Conservation (phyloP, 169 alveolate species). For the Amoebophrya sp. region DNA sequence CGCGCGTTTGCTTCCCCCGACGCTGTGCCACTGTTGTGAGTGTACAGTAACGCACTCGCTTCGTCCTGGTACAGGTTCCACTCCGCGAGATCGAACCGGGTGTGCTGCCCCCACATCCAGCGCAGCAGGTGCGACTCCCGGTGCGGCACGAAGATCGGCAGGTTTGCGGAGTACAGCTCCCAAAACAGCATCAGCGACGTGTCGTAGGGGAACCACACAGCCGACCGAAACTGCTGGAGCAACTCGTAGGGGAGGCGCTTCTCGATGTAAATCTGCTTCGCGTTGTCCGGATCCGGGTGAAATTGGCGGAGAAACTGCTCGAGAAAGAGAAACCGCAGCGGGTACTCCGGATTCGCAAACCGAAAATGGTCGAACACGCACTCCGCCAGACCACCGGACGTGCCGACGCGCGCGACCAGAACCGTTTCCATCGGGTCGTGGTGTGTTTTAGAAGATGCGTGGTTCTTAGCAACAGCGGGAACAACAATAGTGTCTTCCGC, state of each 20-base stretch:
- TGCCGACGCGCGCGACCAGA: background rate
- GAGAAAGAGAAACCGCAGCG: background rate
- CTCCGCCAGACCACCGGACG: background rate
- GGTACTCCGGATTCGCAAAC: background rate
- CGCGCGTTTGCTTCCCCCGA: too few relatives aligned
- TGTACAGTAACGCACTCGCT: too few relatives aligned
- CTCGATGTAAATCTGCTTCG: background rate
- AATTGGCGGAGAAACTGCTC: background rate
- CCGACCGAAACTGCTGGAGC: background rate
- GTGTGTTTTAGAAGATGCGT: background rate
- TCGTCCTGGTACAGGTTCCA: background rate
- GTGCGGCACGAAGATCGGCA: background rate
- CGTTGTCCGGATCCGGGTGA: background rate
- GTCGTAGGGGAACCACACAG: constrained; percentile 2
- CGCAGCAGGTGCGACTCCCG: background rate
- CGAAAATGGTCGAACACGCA: background rate
- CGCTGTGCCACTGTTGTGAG: too few relatives aligned
- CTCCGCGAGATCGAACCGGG: background rate
- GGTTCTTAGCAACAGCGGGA: background rate
- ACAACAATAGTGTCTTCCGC: background rate
- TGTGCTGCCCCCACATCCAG: constrained; percentile 22
- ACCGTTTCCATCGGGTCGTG: background rate
- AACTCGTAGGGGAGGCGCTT: background rate
- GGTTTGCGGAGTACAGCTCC: background rate
- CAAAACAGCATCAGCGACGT: background rate